phyloP scores from a whole-genome alignment of 805 yeast species.

The Pichia paraexigua region DNA sequence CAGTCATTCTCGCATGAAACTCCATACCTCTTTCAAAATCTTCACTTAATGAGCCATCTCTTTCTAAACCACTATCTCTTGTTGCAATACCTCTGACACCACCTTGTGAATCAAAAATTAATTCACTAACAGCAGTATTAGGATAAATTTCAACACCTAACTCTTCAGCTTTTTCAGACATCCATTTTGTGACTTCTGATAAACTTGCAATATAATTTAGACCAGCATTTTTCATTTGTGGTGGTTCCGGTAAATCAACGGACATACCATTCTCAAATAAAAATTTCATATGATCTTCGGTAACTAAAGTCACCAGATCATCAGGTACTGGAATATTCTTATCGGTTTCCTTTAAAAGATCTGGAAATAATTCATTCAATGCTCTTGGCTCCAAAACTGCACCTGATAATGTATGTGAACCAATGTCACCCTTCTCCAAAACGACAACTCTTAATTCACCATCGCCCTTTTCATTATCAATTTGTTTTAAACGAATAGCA shows the following conservation, averaged over 20 bases:
- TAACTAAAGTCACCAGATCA: slow-evolving; percentile 66
- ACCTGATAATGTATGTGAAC: slow-evolving; percentile 87
- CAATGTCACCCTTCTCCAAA: slow-evolving; percentile 87
- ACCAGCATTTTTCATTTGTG: slow-evolving; percentile 75
- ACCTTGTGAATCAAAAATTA: slow-evolving; percentile 54
- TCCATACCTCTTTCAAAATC: slow-evolving; percentile 96
- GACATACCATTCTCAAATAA: slow-evolving; percentile 48
- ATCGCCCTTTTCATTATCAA: slow-evolving; percentile 53
- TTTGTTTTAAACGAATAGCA: slow-evolving; percentile 81
- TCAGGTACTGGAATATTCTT: slow-evolving; percentile 67
- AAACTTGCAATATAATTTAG: slow-evolving; percentile 81
- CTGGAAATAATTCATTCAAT: slow-evolving; percentile 73
- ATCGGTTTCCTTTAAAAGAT: slow-evolving; percentile 45
- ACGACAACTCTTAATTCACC: slow-evolving; percentile 74
- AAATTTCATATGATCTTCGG: slow-evolving; percentile 65
- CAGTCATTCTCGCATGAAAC: slow-evolving; percentile 82
- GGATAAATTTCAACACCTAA: slow-evolving; percentile 92
- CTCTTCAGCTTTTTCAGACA: slow-evolving; percentile 85
- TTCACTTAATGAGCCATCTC: slow-evolving; percentile 61
- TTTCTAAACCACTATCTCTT: slow-evolving; percentile 80
- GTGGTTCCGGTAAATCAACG: slow-evolving; percentile 84
- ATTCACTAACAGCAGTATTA: slow-evolving; percentile 76
- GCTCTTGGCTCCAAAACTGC: slow-evolving; percentile 92
- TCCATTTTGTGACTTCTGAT: slow-evolving; percentile 69
- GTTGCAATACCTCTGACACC: slow-evolving; percentile 87